Conservation (phyloP, 352 stramenopile species). For the Phytophthora kernoviae region DNA sequence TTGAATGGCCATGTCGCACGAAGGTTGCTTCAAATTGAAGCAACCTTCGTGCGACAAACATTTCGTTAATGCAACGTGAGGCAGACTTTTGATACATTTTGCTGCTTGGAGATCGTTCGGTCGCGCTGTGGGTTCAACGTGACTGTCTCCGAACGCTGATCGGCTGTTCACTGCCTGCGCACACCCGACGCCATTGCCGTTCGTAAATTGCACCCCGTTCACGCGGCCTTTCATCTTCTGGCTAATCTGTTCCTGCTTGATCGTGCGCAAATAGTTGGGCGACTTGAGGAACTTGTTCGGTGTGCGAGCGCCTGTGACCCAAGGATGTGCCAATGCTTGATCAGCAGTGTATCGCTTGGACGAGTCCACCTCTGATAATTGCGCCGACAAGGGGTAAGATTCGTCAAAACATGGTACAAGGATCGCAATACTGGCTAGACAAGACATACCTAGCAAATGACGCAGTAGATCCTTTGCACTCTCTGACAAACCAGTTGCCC, state of each 20-base stretch:
- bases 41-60: constrained; percentile 10
- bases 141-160: constrained; percentile 72
- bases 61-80: background rate
- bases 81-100: constrained; percentile 3
- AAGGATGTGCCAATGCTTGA: constrained; percentile 82
- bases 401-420: background rate
- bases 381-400: background rate
- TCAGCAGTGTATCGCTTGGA: constrained; percentile 82
- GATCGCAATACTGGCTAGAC: background rate
- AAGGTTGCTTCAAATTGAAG: constrained; percentile 12
- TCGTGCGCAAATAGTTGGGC: constrained; percentile 84
- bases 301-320: constrained; percentile 85
- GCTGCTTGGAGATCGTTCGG: background rate
- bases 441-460: constrained; percentile 67
- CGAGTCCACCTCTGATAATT: constrained; percentile 69
- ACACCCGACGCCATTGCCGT: constrained; percentile 17
- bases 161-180: constrained; percentile 20
- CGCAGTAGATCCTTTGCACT: constrained; percentile 87
- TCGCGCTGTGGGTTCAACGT: constrained; percentile 41
- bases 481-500: constrained; percentile 88
- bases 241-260: constrained; percentile 71
- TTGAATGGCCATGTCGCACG: constrained; percentile 8
- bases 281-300: constrained; percentile 89
- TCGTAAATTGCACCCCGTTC: constrained; percentile 22
- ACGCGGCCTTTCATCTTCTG: constrained; percentile 40